Percentiles rank a stretch among this genome's conserved stretches.
These are phyloP conservation scores for Przewalskia tangutica DNA, from an alignment of 257 asterid genomes.

Conservation along the genomic window DNA sequence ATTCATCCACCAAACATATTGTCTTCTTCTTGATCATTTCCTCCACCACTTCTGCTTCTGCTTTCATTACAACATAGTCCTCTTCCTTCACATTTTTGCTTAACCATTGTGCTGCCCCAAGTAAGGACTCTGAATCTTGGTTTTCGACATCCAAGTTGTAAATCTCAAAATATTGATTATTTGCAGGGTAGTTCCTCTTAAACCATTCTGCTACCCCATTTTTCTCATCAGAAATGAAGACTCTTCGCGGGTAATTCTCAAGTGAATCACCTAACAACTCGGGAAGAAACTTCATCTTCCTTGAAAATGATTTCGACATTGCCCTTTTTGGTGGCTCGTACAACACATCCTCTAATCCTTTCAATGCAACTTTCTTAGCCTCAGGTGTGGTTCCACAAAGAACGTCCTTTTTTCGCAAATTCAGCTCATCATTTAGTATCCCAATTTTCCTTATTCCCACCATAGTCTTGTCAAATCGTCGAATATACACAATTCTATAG, in stretches of 20 bases:
- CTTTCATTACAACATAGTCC: conserved; percentile 61
- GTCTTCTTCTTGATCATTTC: conserved; percentile 38
- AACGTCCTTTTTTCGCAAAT: background rate
- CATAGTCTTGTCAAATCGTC: conserved; percentile 38
- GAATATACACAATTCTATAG: conserved; percentile 45
- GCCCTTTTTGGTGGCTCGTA: conserved; percentile 34
- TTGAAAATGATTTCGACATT: conserved; percentile 10
- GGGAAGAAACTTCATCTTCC: conserved; percentile 60
- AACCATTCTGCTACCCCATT: conserved; percentile 52
- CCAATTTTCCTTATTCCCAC: conserved; percentile 51
- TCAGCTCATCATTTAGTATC: background rate
- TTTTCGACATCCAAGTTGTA: conserved; percentile 16
- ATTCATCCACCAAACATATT: conserved; percentile 39
- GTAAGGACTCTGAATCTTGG: background rate
- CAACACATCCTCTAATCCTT: conserved; percentile 37
- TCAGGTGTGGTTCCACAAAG: conserved; percentile 23
- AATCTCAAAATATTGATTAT: conserved; percentile 49
- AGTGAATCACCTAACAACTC: conserved; percentile 50
- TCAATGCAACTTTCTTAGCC: conserved; percentile 33
- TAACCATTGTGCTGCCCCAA: conserved; percentile 29
- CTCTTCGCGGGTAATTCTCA: conserved; percentile 44
- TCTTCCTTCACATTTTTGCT: conserved; percentile 25
- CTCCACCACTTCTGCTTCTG: conserved; percentile 48
- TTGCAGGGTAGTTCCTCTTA: conserved; percentile 46
- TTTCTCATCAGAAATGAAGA: conserved; percentile 52